Conservation (phyloP, 768 basidiomycete genomes). For the Paxillus involutus region DNA sequence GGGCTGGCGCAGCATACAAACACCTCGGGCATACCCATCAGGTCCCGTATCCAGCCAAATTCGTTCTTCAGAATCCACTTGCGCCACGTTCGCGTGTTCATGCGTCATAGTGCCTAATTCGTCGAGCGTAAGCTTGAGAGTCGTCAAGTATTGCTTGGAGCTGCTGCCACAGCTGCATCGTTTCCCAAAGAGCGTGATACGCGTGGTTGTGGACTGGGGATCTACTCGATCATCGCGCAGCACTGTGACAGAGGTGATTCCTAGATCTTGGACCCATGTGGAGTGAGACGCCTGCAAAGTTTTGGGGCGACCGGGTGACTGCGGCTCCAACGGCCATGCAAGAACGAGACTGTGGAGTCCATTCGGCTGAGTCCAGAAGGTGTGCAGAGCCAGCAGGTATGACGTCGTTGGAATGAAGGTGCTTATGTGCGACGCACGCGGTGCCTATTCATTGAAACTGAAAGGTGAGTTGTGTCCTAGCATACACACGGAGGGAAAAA, state of each 20-base stretch:
- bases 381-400: constrained; percentile 3
- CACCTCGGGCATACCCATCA: constrained; percentile 5
- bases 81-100: not conserved
- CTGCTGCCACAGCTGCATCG: not conserved
- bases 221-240: not conserved
- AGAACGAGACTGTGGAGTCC: not conserved
- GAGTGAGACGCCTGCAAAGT: not conserved
- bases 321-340: not conserved
- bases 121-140: not conserved
- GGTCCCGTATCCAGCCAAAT: constrained; percentile 2
- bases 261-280: not conserved
- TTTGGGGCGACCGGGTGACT: not conserved
- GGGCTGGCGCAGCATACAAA: not conserved
- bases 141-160: not conserved
- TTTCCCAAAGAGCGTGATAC: not conserved
- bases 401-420: constrained; percentile 1
- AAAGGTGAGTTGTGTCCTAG: too few relatives aligned
- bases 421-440: not conserved
- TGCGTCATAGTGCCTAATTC: not conserved
- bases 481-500: not conserved
- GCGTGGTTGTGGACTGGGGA: not conserved
- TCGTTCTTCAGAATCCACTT: not conserved
- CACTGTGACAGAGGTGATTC: not conserved
- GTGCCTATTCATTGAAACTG: too few relatives aligned
- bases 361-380: not conserved